These are phyloP conservation scores for Nitzschia sp. DNA, from an alignment of 108 stramenopile genomes.

Conservation along the genomic window DNA sequence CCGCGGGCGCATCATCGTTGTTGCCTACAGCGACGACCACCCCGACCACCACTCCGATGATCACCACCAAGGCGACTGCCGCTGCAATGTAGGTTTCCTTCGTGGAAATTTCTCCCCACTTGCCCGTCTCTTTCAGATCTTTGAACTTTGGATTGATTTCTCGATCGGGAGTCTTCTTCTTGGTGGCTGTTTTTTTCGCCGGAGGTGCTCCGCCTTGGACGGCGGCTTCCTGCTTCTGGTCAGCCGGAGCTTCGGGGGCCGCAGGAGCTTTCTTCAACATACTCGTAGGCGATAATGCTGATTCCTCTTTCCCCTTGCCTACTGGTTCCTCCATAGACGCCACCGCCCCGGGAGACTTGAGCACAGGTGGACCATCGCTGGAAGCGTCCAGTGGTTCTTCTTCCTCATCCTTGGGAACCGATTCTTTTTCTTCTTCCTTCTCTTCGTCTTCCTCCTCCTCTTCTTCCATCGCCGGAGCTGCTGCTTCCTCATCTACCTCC, in stretches of 20 bases:
- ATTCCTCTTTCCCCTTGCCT: background rate
- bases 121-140: slow-evolving; percentile 19
- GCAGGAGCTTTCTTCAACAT: background rate
- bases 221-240: background rate
- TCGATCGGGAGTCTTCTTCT: background rate
- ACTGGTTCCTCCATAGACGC: background rate
- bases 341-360: too few relatives aligned
- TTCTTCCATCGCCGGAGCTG: background rate
- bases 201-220: slow-evolving; percentile 7
- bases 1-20: background rate
- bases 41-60: slow-evolving; percentile 15
- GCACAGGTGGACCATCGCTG: background rate
- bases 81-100: slow-evolving; percentile 2
- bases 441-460: too few relatives aligned
- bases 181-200: slow-evolving; percentile 31
- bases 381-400: too few relatives aligned
- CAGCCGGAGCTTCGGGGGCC: background rate
- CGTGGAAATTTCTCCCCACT: slow-evolving; percentile 20
- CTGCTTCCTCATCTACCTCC: background rate
- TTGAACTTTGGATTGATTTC: slow-evolving; percentile 24
- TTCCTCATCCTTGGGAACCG: background rate
- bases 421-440: background rate
- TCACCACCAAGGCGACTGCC: background rate
- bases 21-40: slow-evolving; percentile 1
- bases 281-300: background rate